Percentiles rank a stretch among this genome's conserved stretches.
phyloP scores from a whole-genome alignment of 208 protist species.

The Crithidia brevicula region DNA sequence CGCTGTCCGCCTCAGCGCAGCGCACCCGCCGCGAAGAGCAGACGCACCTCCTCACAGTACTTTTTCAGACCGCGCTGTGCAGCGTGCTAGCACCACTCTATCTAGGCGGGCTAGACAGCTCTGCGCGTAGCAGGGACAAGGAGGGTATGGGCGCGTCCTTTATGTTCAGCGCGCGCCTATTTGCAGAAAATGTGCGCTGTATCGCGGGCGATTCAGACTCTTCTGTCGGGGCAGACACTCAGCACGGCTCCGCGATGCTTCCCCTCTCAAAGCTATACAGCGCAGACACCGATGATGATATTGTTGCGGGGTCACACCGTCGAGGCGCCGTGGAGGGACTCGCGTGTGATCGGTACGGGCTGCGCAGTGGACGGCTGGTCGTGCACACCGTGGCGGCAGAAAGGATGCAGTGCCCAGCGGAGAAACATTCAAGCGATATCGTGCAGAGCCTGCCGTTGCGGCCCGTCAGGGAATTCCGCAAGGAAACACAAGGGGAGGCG shows the following conservation, averaged over 20 bases:
- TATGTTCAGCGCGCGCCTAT: slow-evolving; percentile 5
- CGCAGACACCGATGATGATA: slow-evolving; percentile 3
- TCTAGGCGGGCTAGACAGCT: slow-evolving; percentile 1
- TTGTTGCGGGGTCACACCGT: not conserved
- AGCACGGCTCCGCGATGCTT: too few relatives aligned
- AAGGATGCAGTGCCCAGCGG: too few relatives aligned
- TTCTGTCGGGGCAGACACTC: too few relatives aligned
- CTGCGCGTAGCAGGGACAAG: too few relatives aligned
- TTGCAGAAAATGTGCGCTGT: not conserved
- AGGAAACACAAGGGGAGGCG: slow-evolving; percentile 10
- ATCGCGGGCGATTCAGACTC: too few relatives aligned
- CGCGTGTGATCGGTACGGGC: slow-evolving; percentile 2
- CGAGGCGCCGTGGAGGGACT: slow-evolving; percentile 3
- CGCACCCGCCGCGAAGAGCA: slow-evolving; percentile 33
- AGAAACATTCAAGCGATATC: too few relatives aligned
- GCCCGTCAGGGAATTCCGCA: not conserved
- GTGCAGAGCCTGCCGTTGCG: not conserved
- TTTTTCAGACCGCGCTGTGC: slow-evolving; percentile 31
- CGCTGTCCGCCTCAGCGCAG: slow-evolving; percentile 21
- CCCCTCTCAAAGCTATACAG: not conserved
- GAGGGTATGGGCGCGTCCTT: not conserved
- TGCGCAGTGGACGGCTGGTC: not conserved
- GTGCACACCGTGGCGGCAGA: not conserved
- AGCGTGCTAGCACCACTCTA: slow-evolving; percentile 37
- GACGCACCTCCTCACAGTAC: slow-evolving; percentile 8